Evolutionary conservation across 2,329 filamentous ascomycete genomes (phyloP).

Genomic region (Xylogone sp.): DNA sequence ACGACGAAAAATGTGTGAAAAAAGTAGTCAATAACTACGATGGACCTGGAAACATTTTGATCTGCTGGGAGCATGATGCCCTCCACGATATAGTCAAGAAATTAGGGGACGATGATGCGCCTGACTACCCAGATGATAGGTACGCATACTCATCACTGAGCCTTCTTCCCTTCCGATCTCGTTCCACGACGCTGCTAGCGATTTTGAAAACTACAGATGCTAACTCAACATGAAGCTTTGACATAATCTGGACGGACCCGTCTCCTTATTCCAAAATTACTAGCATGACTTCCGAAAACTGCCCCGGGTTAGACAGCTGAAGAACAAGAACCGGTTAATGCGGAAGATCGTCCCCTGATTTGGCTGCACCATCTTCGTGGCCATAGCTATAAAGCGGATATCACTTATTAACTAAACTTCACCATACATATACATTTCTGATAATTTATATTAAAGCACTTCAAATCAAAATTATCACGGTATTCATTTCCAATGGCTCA

Average conservation of each 20-base stretch:
- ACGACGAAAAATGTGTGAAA: slow-evolving; percentile 51
- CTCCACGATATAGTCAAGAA: slow-evolving; percentile 47
- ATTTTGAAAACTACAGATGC: background rate
- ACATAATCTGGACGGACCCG: slow-evolving; percentile 56
- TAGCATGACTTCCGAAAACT: slow-evolving; percentile 44
- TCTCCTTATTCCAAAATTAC: slow-evolving; percentile 44
- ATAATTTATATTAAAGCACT: too few species aligned
- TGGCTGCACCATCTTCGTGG: too few species aligned
- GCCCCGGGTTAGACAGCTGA: slow-evolving; percentile 45
- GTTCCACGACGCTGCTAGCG: too few species aligned
- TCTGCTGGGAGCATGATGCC: slow-evolving; percentile 57
- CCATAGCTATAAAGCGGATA: too few species aligned
- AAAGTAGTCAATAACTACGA: slow-evolving; percentile 43
- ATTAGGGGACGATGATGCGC: slow-evolving; percentile 46
- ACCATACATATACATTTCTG: too few species aligned
- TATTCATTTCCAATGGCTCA: too few species aligned
- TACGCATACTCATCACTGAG: slow-evolving; percentile 18
- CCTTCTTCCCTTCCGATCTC: background rate
- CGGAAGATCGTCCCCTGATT: too few species aligned
- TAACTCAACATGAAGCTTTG: slow-evolving; percentile 31
- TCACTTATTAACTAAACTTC: too few species aligned
- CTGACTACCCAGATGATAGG: slow-evolving; percentile 45
- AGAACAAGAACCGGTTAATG: too few species aligned
- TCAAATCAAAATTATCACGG: too few species aligned
- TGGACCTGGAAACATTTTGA: slow-evolving; percentile 52